phyloP scores from a whole-genome alignment of 345 rosid species.

The Hypericum androsaemum region DNA sequence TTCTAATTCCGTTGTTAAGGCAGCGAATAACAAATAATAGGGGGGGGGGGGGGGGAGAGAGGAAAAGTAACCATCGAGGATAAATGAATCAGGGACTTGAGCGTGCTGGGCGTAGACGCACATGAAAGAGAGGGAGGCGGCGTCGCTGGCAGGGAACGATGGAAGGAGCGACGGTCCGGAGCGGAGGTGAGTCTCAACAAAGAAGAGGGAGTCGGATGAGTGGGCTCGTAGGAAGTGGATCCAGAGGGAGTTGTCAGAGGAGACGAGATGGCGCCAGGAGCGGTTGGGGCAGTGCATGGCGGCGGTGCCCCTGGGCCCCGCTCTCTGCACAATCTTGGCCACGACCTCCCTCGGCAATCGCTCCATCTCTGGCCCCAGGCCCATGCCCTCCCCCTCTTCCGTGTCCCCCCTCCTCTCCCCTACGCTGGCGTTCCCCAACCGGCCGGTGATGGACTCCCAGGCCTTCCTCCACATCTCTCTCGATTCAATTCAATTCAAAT shows the following conservation, averaged over 20 bases:
- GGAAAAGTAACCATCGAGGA: conserved; percentile 58
- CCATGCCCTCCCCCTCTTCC: conserved; percentile 5
- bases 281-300: conserved; percentile 35
- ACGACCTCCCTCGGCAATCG: conserved; percentile 52
- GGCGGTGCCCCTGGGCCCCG: conserved; percentile 60
- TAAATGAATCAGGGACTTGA: conserved; percentile 54
- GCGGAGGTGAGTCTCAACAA: conserved; percentile 53
- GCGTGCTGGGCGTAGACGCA: conserved; percentile 52
- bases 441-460: conserved; percentile 34
- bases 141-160: too few species aligned
- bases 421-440: conserved; percentile 5
- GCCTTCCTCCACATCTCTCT: conserved; percentile 32
- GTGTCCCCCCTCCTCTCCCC: conserved; percentile 3
- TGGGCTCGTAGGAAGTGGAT: conserved; percentile 42
- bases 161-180: conserved; percentile 62
- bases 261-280: conserved; percentile 41
- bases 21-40: neutral
- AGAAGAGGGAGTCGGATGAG: conserved; percentile 51
- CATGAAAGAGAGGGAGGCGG: conserved; percentile 35
- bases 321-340: conserved; percentile 39
- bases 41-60: neutral
- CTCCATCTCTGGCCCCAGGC: conserved; percentile 51
- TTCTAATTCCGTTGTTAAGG: too few species aligned
- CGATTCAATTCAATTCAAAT: too few species aligned
- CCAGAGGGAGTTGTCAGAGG: conserved; percentile 58